phyloP scores from a whole-genome alignment of 805 yeast genomes.

The Kurtzmaniella cleridarum region DNA sequence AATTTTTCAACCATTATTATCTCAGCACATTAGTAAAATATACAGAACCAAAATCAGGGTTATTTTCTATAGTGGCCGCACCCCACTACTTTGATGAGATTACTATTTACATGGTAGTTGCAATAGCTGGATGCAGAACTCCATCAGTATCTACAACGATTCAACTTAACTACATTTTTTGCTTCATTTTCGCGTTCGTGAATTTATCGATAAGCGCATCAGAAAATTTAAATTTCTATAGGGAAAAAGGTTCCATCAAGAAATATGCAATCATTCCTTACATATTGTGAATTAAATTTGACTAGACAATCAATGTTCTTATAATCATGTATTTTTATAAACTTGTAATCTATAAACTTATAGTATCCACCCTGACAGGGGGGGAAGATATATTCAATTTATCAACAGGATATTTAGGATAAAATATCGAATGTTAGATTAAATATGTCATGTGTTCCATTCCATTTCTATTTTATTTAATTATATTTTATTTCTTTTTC shows the following conservation, averaged over 20 bases:
- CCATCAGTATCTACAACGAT: conserved; percentile 13
- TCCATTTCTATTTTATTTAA: too few relatives aligned
- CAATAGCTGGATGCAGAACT: conserved; percentile 11
- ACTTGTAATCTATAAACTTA: too few relatives aligned
- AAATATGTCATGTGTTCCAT: too few relatives aligned
- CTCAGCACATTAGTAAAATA: conserved; percentile 50
- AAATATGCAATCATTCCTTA: conserved; percentile 36
- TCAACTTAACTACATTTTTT: conserved; percentile 16
- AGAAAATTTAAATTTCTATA: conserved; percentile 48
- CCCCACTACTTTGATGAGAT: conserved; percentile 73
- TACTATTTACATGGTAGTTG: conserved; percentile 42
- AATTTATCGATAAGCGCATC: conserved; percentile 54
- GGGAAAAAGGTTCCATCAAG: conserved; percentile 17
- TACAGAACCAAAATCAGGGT: conserved; percentile 45
- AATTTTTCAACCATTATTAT: conserved; percentile 44
- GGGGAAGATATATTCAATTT: too few relatives aligned
- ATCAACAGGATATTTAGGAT: too few relatives aligned
- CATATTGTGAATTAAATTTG: conserved; percentile 19
- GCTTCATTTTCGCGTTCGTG: conserved; percentile 29
- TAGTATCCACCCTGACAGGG: too few relatives aligned
- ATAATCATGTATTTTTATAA: too few relatives aligned
- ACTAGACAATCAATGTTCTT: too few relatives aligned
- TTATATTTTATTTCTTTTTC: too few relatives aligned
- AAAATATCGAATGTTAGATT: too few relatives aligned
- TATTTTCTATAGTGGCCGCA: conserved; percentile 48